Conservation (phyloP, 2,329 filamentous ascomycete genomes). For the Hymenoscyphus occultus region DNA sequence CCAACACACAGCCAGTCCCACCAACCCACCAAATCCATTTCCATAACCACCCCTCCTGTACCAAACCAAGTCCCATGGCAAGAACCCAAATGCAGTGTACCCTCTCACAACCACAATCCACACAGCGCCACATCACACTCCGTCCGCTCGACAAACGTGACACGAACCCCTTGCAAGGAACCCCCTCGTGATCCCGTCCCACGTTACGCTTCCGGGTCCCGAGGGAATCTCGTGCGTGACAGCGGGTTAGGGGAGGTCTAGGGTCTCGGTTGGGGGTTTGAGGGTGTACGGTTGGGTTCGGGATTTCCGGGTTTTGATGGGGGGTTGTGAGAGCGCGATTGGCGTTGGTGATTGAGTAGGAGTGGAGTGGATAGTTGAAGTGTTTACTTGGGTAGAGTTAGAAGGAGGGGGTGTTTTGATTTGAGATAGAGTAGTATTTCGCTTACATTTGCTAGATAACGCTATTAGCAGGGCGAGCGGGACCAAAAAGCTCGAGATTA, state of each 20-base stretch:
- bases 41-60: not conserved
- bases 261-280: too few relatives aligned
- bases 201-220: not conserved
- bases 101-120: not conserved
- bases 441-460: too few relatives aligned
- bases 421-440: too few relatives aligned
- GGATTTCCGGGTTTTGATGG: too few relatives aligned
- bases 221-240: constrained; percentile 2
- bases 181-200: not conserved
- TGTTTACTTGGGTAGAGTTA: too few relatives aligned
- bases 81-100: not conserved
- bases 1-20: not conserved
- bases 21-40: not conserved
- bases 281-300: too few relatives aligned
- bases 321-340: too few relatives aligned
- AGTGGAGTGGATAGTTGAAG: too few relatives aligned
- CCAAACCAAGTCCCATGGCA: not conserved
- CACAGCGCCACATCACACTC: not conserved
- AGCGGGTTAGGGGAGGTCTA: not conserved
- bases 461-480: too few relatives aligned
- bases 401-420: too few relatives aligned
- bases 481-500: too few relatives aligned
- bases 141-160: not conserved
- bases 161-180: not conserved
- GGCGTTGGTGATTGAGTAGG: too few relatives aligned